A percentile compares a stretch with the other conserved stretches of the same genome.
Conservation (phyloP, 192 early-diverging fungal genomes). For the Coemansia umbellata region DNA sequence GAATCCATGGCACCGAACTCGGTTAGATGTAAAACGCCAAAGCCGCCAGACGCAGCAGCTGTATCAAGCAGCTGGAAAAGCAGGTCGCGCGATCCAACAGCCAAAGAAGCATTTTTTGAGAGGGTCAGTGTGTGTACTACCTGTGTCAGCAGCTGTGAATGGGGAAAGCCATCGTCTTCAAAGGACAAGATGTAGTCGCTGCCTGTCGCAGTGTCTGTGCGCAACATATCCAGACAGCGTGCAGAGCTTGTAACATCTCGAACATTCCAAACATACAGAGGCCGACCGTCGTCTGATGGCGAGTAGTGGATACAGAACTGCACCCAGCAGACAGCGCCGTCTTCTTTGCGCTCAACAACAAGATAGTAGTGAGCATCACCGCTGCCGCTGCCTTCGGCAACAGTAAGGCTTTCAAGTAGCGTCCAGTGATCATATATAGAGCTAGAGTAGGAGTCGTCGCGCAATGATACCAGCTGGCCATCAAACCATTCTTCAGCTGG, state of each 20-base stretch:
- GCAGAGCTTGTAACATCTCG: conserved; percentile 35
- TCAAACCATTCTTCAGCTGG: conserved; percentile 35
- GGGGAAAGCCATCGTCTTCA: conserved; percentile 44
- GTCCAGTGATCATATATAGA: conserved; percentile 22
- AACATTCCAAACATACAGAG: conserved; percentile 33
- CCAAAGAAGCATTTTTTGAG: not conserved
- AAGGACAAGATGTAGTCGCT: conserved; percentile 33
- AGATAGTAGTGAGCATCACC: conserved; percentile 29
- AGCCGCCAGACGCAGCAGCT: conserved; percentile 18
- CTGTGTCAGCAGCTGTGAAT: conserved; percentile 31
- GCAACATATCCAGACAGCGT: conserved; percentile 34
- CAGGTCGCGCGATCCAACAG: conserved; percentile 14
- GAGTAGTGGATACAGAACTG: conserved; percentile 33
- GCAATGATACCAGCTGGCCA: conserved; percentile 6
- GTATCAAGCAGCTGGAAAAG: conserved; percentile 18
- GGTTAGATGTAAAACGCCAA: conserved; percentile 39
- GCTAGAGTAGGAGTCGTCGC: conserved; percentile 19
- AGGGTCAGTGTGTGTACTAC: not conserved
- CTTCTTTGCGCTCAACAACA: conserved; percentile 34
- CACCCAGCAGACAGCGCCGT: conserved; percentile 33
- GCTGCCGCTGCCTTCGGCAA: conserved; percentile 2
- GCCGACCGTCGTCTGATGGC: conserved; percentile 7
- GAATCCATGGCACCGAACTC: conserved; percentile 43
- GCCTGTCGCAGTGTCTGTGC: not conserved
- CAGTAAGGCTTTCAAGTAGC: conserved; percentile 19